Percentiles rank a stretch among this genome's conserved stretches.
phyloP scores from a whole-genome alignment of 129 eudicot genomes.

The Arctium lappa region DNA sequence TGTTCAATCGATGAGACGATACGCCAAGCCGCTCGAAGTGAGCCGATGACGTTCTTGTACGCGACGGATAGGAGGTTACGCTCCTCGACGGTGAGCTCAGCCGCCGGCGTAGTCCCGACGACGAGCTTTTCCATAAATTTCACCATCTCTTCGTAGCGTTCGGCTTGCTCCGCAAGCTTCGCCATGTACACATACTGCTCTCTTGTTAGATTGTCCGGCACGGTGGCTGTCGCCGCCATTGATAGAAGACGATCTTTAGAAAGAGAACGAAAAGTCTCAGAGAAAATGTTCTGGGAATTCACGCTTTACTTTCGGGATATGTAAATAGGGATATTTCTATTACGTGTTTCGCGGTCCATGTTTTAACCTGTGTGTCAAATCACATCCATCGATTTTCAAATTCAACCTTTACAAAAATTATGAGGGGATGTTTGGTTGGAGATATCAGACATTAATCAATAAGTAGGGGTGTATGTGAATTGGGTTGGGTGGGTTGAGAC shows the following conservation, averaged over 20 bases:
- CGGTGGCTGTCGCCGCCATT: conserved; percentile 22
- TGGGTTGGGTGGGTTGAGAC: no score
- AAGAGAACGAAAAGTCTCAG: conserved; percentile 12
- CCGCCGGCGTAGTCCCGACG: conserved; percentile 32
- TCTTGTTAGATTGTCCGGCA: conserved; percentile 47
- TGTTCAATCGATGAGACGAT: conserved; percentile 71
- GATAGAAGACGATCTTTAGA: not conserved
- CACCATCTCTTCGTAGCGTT: conserved; percentile 76
- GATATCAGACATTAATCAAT: no score
- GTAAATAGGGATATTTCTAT: not conserved
- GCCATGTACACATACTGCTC: conserved; percentile 69
- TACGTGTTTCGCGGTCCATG: not conserved
- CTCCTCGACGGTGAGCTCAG: conserved; percentile 73
- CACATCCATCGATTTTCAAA: not conserved
- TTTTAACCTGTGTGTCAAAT: not conserved
- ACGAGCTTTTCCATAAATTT: conserved; percentile 63
- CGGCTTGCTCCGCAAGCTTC: conserved; percentile 66
- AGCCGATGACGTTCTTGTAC: conserved; percentile 79
- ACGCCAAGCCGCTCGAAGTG: conserved; percentile 84
- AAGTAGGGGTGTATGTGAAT: no score
- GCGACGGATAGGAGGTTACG: conserved; percentile 70
- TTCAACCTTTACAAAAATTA: not conserved
- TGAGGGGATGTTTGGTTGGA: no score
- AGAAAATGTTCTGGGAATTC: not conserved
- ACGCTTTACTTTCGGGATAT: conserved; percentile 11